Conservation (phyloP, 2,329 filamentous ascomycete species). For the Cladophialophora chaetospira region DNA sequence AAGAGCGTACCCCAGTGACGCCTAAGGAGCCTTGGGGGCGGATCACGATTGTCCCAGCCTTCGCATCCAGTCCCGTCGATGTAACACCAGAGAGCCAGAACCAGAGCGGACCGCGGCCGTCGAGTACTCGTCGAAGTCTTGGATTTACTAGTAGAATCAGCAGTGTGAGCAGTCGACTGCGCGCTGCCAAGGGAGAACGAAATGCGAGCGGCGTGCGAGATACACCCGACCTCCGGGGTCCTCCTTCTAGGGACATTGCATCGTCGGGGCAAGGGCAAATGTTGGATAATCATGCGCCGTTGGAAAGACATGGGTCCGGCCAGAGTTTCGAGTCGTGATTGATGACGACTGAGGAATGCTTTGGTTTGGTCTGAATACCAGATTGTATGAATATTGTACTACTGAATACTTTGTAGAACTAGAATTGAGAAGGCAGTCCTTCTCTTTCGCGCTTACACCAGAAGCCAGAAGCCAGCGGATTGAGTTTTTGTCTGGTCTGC, state of each 20-base stretch:
- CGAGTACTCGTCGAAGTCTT: constrained; percentile 25
- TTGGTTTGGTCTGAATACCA: too few species aligned
- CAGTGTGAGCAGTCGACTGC: constrained; percentile 31
- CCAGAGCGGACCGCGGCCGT: constrained; percentile 7
- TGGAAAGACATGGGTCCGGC: constrained; percentile 22
- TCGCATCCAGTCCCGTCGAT: constrained; percentile 25
- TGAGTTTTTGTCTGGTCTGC: not conserved
- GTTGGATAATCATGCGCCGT: constrained; percentile 23
- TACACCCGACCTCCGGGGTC: constrained; percentile 9
- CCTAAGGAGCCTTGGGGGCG: constrained; percentile 30
- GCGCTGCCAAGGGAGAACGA: constrained; percentile 29
- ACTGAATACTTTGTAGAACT: not conserved
- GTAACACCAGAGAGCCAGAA: constrained; percentile 23
- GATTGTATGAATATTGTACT: constrained; percentile 14
- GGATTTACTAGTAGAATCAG: constrained; percentile 32
- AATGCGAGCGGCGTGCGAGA: constrained; percentile 16
- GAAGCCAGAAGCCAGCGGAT: not conserved
- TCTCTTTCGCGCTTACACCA: constrained; percentile 1
- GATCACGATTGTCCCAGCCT: constrained; percentile 28
- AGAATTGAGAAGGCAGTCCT: constrained; percentile 10
- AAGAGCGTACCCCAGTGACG: constrained; percentile 23
- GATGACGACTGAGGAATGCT: too few species aligned
- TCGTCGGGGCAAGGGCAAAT: constrained; percentile 22
- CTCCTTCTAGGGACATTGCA: constrained; percentile 20
- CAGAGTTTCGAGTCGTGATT: constrained; percentile 17